Percentiles rank a stretch among this genome's conserved stretches.
Conservation (phyloP, 495 filamentous ascomycete species). For the Gamarada debralockiae region DNA sequence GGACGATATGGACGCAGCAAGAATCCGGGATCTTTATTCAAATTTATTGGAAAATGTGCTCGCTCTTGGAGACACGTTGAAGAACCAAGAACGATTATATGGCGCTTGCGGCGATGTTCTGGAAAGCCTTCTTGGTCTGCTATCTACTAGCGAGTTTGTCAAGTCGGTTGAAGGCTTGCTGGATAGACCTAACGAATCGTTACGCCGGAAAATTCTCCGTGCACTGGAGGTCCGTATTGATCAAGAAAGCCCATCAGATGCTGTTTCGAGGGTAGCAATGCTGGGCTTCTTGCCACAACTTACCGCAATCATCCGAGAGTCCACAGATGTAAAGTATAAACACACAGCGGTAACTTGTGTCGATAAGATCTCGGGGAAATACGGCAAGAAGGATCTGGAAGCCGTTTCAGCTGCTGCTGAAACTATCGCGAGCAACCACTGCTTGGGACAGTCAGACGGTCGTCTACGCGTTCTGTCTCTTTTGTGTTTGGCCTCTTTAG, state of each 20-base stretch:
- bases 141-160: constrained; percentile 81
- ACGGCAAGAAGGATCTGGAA: constrained; percentile 79
- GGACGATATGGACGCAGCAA: constrained; percentile 55
- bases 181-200: constrained; percentile 60
- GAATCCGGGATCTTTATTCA: constrained; percentile 65
- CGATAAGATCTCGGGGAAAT: constrained; percentile 85
- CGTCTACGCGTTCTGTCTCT: constrained; percentile 74
- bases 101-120: constrained; percentile 65
- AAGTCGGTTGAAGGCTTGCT: constrained; percentile 77
- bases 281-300: constrained; percentile 76
- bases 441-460: constrained; percentile 67
- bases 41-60: constrained; percentile 65
- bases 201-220: constrained; percentile 75
- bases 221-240: constrained; percentile 73
- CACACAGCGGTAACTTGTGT: constrained; percentile 81
- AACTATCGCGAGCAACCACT: constrained; percentile 70
- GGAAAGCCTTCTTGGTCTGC: constrained; percentile 67
- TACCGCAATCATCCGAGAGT: constrained; percentile 66
- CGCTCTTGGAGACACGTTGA: constrained; percentile 54
- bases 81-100: constrained; percentile 56
- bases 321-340: constrained; percentile 67
- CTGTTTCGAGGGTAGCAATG: constrained; percentile 60
- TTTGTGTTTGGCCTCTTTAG: constrained; percentile 82
- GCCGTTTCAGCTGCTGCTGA: constrained; percentile 62
- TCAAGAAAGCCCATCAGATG: constrained; percentile 60